Percentiles rank a stretch among this genome's conserved stretches.
Evolutionary conservation across 176 grass and related monocot species (phyloP).

Genomic region (Typha latifolia): DNA sequence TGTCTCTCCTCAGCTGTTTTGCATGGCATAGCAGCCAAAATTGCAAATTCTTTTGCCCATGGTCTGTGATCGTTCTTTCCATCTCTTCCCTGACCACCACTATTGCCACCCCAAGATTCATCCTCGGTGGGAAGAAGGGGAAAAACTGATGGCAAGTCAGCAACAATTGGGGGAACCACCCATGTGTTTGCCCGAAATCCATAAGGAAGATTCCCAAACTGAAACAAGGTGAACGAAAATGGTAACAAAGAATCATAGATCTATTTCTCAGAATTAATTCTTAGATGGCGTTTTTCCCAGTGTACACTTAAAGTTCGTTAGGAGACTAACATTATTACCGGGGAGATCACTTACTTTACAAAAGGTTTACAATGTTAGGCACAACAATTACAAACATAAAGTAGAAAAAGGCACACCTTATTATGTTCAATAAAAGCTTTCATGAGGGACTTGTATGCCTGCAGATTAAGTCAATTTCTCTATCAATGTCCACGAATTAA

Average conservation of each 20-base stretch:
- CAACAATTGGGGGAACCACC: slow-evolving; percentile 64
- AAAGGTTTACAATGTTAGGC: background rate
- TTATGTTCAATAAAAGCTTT: slow-evolving; percentile 96
- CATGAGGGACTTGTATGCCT: slow-evolving; percentile 96
- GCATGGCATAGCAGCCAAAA: slow-evolving; percentile 86
- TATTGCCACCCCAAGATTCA: slow-evolving; percentile 77
- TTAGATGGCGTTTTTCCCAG: background rate
- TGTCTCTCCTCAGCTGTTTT: slow-evolving; percentile 95
- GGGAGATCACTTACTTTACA: too few species aligned
- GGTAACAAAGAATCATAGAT: slow-evolving; percentile 2
- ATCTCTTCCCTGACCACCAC: slow-evolving; percentile 80
- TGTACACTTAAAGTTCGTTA: too few species aligned
- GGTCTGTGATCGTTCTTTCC: slow-evolving; percentile 58
- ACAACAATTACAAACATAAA: slow-evolving; percentile 2
- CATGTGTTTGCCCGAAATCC: slow-evolving; percentile 98
- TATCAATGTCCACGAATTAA: slow-evolving; percentile 5
- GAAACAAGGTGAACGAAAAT: slow-evolving; percentile 15
- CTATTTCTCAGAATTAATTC: background rate
- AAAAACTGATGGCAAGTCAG: slow-evolving; percentile 62
- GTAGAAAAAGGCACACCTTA: slow-evolving; percentile 48
- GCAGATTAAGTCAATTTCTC: slow-evolving; percentile 10
- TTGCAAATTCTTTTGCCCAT: slow-evolving; percentile 76
- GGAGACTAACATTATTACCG: too few species aligned
- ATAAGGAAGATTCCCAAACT: slow-evolving; percentile 99
- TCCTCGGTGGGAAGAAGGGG: slow-evolving; percentile 91